These are phyloP conservation scores for Cutaneotrichosporon sp. DNA, from an alignment of 1,284 basidiomycete species.

Conservation along the genomic window DNA sequence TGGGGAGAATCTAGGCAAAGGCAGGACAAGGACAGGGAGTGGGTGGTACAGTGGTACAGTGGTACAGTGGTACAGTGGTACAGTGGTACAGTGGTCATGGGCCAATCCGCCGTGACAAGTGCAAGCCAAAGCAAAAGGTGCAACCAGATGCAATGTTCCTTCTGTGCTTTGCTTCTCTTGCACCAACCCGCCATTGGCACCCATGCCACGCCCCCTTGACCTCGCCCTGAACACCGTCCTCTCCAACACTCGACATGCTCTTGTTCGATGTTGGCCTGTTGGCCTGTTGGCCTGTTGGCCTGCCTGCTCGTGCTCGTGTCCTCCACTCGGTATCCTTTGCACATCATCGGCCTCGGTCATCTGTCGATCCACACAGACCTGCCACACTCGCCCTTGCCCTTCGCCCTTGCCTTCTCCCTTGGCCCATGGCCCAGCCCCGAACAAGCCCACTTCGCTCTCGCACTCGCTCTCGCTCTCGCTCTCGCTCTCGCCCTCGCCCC, in stretches of 20 bases:
- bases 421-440: too few relatives aligned
- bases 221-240: not conserved
- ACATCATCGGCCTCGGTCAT: not conserved
- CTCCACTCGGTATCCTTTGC: too few relatives aligned
- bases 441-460: too few relatives aligned
- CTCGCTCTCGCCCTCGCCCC: too few relatives aligned
- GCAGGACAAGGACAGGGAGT: too few relatives aligned
- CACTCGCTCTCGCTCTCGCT: not conserved
- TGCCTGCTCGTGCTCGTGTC: too few relatives aligned
- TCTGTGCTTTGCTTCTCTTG: not conserved
- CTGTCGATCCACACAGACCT: not conserved
- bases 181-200: not conserved
- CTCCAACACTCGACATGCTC: too few relatives aligned
- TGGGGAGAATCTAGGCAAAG: not conserved
- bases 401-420: too few relatives aligned
- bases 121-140: too few relatives aligned
- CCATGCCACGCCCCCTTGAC: not conserved
- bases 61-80: not conserved
- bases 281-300: too few relatives aligned
- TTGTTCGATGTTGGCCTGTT: too few relatives aligned
- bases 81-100: not conserved
- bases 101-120: not conserved
- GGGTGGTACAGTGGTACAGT: not conserved
- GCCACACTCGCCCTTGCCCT: not conserved
- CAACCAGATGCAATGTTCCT: not conserved